Evolutionary conservation across 441 rosid genomes (phyloP), one percentile per base, ranked within the genome.

Genomic region (Pelargonium cotyledonis): DNA sequence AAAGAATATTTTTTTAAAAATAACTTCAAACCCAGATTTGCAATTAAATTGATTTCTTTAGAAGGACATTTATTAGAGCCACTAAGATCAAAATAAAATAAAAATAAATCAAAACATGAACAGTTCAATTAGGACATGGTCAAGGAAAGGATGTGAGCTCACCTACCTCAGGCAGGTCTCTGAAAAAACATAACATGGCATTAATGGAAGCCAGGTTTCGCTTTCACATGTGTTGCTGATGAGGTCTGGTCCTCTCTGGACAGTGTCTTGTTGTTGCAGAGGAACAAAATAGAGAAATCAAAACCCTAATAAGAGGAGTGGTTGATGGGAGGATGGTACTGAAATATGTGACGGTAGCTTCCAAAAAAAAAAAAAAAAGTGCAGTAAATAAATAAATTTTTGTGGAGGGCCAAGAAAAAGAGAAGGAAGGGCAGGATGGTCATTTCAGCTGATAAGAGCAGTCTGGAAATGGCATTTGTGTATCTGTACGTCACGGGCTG

Each of bases 211-310:
- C 69, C 70, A 35, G 40, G 15, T 53, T 53, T 53, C 60, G 5
- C 65, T 66, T 63, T 77, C 73, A 64, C 76, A 65, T 40, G 60
- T 53, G 60, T 76, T 66, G 78, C 70, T 63, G 79, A 73, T 75
- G 38, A 31, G 40, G 40, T 64, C 57, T 67, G 61, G 71, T 76
- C 73, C 21, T 53, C 7, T 8, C 60, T 60, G 51, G 49, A 66
- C 75, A 65, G 73, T 61, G 74, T 64, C 21, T 53, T 15, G 8
- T 9, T 68, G 53, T 66, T 68, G 73, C 69, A 75, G 69, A 21
- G 29, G 2, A 53, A 53, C 41, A 55, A 12, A 47, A 35, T 5
- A 35, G 5, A 35, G 40, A 35, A 31, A 31, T 31, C 38, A 44
- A 26, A 73, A 71, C 62, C 73, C 68, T 21, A 21, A 21, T 21